Evolutionary conservation across 2,329 filamentous ascomycete species (phyloP).

Genomic region (Blumeria hordei): DNA sequence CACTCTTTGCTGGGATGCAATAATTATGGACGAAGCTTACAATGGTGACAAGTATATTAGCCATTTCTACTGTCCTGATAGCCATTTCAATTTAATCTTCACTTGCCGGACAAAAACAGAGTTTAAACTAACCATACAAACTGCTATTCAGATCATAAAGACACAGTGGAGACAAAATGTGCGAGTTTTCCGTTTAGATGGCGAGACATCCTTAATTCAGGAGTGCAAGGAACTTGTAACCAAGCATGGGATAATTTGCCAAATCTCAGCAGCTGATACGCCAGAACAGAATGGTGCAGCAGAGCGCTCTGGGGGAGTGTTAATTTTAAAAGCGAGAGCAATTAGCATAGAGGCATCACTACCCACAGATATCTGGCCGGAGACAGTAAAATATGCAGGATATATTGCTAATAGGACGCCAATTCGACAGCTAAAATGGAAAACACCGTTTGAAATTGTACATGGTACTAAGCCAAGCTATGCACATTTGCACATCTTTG

Average conservation of each 20-base stretch:
- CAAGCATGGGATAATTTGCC: no score
- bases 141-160: background rate
- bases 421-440: background rate
- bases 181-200: no score
- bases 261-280: no score
- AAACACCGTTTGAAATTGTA: background rate
- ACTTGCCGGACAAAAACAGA: background rate
- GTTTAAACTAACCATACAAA: background rate
- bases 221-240: no score
- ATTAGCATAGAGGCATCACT: background rate
- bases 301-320: background rate
- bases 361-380: background rate
- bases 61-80: background rate
- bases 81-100: background rate
- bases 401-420: background rate
- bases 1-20: background rate
- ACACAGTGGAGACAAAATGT: no score
- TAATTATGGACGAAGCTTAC: no score
- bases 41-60: background rate
- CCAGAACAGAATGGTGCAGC: background rate
- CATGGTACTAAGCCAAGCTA: background rate
- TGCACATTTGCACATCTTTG: background rate
- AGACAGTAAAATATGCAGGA: background rate
- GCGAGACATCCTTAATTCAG: no score
- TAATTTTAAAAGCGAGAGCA: background rate